Base-by-base conservation (phyloP, 805 yeast genomes). In the Jamesozyma lodderae region DNA sequence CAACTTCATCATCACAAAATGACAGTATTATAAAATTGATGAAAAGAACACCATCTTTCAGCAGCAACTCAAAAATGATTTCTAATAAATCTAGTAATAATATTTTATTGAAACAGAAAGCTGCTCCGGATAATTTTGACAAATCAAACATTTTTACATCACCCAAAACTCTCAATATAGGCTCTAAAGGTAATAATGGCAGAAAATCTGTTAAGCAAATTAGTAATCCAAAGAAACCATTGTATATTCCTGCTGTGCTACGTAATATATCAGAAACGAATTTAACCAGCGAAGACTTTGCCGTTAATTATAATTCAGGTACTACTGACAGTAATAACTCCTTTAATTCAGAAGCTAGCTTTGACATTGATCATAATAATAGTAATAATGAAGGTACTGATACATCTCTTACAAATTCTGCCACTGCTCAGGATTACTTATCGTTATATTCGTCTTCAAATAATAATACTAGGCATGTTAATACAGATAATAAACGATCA, bases 191-290 rank as follows among this genome's bases (percentile, higher is more conserved):
- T n/a, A n/a, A n/a, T n/a, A n/a, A n/a, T n/a, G n/a, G n/a, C n/a
- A 53, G 49, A 29, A 47, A 47, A 21, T 41, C 35, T 7, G 23
- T 80, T 17, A 81, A 78, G 55, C 94, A 86, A 52, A 76, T 87
- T 44, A 76, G 77, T 41, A 81, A 80, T 33, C 88, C 86, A 45
- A 75, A 86, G 57, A 81, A 84, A 52, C 96, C 96, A 8, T 66
- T 88, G 66, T 88, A 86, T 52, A 69, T 82, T 0, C 97, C 97
- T 0, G 96, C 96, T 0, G 97, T 88, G 9, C 66, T 88, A 37
- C 71, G 84, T 47, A 70, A 71, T 30, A 66, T 67, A 10, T 59
- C 69, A 0, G 60, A 56, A 41, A 67, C 72, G 1, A 67, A 67
- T 35, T 50, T 67, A 31, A 66, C 65, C 14, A 63, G 60, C n/a